Evolutionary conservation across 2,329 filamentous ascomycete genomes (phyloP), one percentile per base, ranked within the genome.

Genomic region (Uncinocarpus reesii): DNA sequence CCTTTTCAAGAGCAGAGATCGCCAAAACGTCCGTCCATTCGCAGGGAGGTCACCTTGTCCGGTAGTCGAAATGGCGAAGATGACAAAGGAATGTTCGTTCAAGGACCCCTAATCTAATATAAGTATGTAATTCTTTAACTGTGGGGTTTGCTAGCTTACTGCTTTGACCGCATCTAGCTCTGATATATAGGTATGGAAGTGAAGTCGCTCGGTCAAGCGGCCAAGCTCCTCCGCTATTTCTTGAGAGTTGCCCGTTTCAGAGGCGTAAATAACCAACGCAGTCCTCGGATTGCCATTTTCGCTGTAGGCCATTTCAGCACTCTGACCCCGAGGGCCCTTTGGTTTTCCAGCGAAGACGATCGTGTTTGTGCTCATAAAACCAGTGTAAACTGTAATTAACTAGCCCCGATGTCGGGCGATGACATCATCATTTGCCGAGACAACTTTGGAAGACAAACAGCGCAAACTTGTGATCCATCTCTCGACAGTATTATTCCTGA

Each of bases 241-340:
- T 66, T 95, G 86, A 47, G 87, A 83, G 61, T 92, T 95, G 49
- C 92, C 92, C 18, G 89, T 96, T 71, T 98, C 92, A 32, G 90
- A 93, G 48, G 87, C 92, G 68, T 95, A 98, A 28, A 94, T 75
- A 50, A 98, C 75, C 56, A 94, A 77, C 44, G 76, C 79, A 54
- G 55, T 52, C 48, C 47, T 50, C 43, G 42, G 44, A 24, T 18
- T 20, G 15, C 23, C 10, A 29, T 49, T 37, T 42, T 40, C 20
- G 24, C 45, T 37, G 31, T 15, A 34, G 29, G 29, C 40, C 35
- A 45, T 48, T 23, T 40, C 32, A 28, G 51, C 46, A 43, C 20
- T 7, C 10, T 18, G 2, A 21, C 23, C 28, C 13, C 7, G 15
- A 24, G 2, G 21, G 21, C 23, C 18, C 10, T 10, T 21, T 21